Evolutionary conservation across 306 rosid genomes (phyloP), one percentile per base, ranked within the genome.

Genomic region (Pterocarpus santalinus): DNA sequence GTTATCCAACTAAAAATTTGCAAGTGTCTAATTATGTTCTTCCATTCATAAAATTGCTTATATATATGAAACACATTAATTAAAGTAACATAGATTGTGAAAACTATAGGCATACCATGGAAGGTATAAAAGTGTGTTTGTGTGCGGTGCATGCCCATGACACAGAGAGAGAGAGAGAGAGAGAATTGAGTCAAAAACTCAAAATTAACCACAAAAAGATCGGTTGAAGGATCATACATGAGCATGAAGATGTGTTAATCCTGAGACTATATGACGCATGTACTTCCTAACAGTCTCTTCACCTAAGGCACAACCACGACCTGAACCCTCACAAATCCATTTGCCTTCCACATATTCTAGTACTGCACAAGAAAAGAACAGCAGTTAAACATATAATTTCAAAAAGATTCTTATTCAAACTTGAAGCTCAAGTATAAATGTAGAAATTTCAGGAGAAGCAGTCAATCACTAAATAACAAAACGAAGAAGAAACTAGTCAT

Each of bases 331-430:
- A 78, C 94, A 92, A 38, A 91, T 93, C 99, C 99, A 96, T 89
- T 96, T 96, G 84, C 94, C 96, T 85, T 96, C 98, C 84, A 94
- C 98, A 83, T 90, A 96, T 86, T 96, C 99, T 63, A 96, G 98
- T 85, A 96, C 99, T 96, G 93, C 72, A 77, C 34, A 81, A 77
- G 39, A 65, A 85, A 82, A 66, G 41, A 43, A 62, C 11, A 80
- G 57, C 72, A 60, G 72, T 84, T 83, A 77, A 65, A 63, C 49
- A 80, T 28, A 51, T n/a, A 47, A 13, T 58, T 70, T 32, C 43
- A 13, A 28, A 58, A 73, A 38, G 38, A 41, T 75, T 64, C 43
- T 65, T 65, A 73, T 64, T 65, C 22, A 75, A 78, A 72, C 36
- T 44, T 6, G 33, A 77, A 70, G 76, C 51, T 65, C 55, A 53